Base-by-base conservation (phyloP, 2,329 filamentous ascomycete species). In the Monilinia vaccinii-corymbosi region DNA sequence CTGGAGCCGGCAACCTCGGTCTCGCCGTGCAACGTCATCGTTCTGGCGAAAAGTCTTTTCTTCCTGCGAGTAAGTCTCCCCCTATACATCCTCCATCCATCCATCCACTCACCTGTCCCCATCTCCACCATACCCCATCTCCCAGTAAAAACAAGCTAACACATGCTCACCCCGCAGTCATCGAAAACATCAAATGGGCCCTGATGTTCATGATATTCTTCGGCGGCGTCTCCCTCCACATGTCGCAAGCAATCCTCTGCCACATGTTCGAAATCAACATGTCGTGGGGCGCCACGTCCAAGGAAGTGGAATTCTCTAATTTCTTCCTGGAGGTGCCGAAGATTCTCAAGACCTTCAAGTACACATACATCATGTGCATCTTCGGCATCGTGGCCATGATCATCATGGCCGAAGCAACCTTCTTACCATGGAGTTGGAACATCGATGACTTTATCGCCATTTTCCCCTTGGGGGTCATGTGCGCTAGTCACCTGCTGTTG, bases 191-290 rank as follows among this genome's bases (percentile, higher is more conserved):
- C 7, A 61, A 59, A 59, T 59, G 57, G 57, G 32, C 31, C 23
- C 23, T 55, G 16, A 59, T 59, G 57, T 59, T 59, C 40, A 55
- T 59, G 40, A 36, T 93, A 71, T 94, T 93, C 78, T 78, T 95
- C n/a, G 89, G 90, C 47, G 90, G 89, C 21, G 78, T 92, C 58
- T 88, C 84, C 2, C 79, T 94, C 44, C 89, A 94, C 75, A 81
- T 94, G 56, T 88, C 83, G 45, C 86, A 91, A 71, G 89, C 89
- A 0, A 77, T 95, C 44, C 74, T 93, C 51, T 81, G 83, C 13
- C 90, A 94, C 76, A 88, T 93, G 81, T 88, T 93, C 71, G 83
- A 88, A 74, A 84, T 92, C 70, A 81, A 93, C 74, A 92, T 93
- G 85, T 82, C 81, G 3, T 94, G 89, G 89, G 88, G 88, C 47